Percentiles rank a stretch among this genome's conserved stretches.
These are phyloP conservation scores for Irpex sp. DNA, from an alignment of 1,284 basidiomycete genomes.

Conservation along the genomic window DNA sequence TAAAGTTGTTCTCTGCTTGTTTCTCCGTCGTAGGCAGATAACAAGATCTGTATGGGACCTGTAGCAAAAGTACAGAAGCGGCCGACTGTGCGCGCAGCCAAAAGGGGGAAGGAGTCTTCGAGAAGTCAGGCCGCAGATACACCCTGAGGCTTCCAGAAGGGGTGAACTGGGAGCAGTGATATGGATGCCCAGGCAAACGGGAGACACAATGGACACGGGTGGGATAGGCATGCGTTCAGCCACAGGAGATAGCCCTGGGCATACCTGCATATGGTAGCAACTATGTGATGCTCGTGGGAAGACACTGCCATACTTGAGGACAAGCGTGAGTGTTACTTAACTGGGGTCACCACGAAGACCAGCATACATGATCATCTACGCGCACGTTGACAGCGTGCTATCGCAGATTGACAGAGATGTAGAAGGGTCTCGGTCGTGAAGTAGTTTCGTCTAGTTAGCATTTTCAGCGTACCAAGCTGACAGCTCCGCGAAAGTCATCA, in stretches of 20 bases:
- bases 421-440: not conserved
- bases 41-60: not conserved
- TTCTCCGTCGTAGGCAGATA: not conserved
- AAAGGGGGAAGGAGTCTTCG: not conserved
- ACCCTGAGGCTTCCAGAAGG: not conserved
- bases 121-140: not conserved
- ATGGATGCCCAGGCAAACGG: not conserved
- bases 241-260: not conserved
- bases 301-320: not conserved
- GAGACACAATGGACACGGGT: not conserved
- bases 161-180: not conserved
- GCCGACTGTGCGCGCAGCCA: not conserved
- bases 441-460: not conserved
- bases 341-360: not conserved
- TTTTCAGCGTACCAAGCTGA: not conserved
- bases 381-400: not conserved
- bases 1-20: not conserved
- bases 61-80: not conserved
- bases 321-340: slow-evolving; percentile 1
- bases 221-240: not conserved
- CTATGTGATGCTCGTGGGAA: not conserved
- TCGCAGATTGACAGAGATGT: not conserved
- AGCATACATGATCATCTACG: not conserved
- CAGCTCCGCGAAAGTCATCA: not conserved
- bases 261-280: not conserved